These are phyloP conservation scores for Suillus tomentosus DNA, from an alignment of 768 basidiomycete genomes.

Conservation along the genomic window DNA sequence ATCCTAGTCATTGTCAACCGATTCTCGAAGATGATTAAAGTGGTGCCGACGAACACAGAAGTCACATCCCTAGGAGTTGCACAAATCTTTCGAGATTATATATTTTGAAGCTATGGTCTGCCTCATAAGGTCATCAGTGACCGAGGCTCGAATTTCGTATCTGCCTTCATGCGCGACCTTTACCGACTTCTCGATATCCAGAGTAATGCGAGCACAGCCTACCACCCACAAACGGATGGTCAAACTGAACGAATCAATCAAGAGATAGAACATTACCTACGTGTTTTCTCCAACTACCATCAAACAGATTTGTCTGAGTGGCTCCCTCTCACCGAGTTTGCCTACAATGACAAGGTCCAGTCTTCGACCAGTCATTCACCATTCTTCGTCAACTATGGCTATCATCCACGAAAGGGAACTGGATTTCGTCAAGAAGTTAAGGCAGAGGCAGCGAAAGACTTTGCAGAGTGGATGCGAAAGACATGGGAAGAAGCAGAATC, in stretches of 20 bases:
- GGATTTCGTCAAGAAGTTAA: constrained; percentile 1
- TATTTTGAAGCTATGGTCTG: constrained; percentile 11
- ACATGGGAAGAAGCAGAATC: constrained; percentile 10
- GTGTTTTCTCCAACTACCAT: constrained; percentile 31
- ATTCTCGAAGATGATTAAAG: constrained; percentile 42
- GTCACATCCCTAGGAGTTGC: constrained; percentile 33
- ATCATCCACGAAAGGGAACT: constrained; percentile 20
- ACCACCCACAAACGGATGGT: constrained; percentile 43
- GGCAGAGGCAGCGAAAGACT: constrained; percentile 18
- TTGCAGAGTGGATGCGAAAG: constrained; percentile 19
- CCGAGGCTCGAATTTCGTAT: constrained; percentile 14
- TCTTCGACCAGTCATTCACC: constrained; percentile 33
- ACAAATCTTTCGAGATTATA: constrained; percentile 25
- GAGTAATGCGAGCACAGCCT: constrained; percentile 39
- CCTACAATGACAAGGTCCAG: constrained; percentile 32
- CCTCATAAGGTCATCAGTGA: constrained; percentile 16
- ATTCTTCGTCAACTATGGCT: constrained; percentile 27
- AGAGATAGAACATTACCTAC: constrained; percentile 40
- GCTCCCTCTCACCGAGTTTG: constrained; percentile 35
- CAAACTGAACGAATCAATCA: constrained; percentile 42
- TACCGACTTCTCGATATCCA: constrained; percentile 34
- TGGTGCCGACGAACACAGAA: constrained; percentile 38
- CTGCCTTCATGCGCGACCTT: constrained; percentile 32
- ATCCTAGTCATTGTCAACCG: constrained; percentile 32
- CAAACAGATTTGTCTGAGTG: constrained; percentile 40